Percentiles rank a stretch among this genome's conserved stretches.
Evolutionary conservation across 2,329 filamentous ascomycete genomes (phyloP).

Genomic region (Fusarium tanahbumbuense): DNA sequence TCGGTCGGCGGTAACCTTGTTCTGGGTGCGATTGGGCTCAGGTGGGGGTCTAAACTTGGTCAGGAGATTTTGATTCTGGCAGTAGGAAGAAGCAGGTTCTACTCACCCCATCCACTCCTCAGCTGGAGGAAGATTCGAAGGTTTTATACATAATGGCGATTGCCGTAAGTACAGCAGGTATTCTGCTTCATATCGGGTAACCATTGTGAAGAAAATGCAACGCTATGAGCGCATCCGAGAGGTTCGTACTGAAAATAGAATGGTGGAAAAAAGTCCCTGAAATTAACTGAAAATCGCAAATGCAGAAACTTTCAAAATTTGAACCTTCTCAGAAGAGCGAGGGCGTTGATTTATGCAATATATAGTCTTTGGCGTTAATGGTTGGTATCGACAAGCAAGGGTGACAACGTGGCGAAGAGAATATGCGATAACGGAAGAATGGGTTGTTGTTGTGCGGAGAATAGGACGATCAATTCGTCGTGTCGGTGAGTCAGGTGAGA

Average conservation of each 20-base stretch:
- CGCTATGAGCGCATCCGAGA: constrained; percentile 54
- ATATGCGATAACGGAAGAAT: constrained; percentile 29
- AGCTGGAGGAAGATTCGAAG: constrained; percentile 79
- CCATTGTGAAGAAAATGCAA: constrained; percentile 56
- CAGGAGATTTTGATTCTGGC: constrained; percentile 35
- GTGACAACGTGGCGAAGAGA: constrained; percentile 32
- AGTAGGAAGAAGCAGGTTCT: constrained; percentile 5
- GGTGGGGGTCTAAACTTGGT: constrained; percentile 55
- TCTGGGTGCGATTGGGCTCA: constrained; percentile 60
- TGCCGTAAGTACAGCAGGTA: constrained; percentile 79
- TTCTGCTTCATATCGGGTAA: constrained; percentile 78
- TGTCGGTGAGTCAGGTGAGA: constrained; percentile 16
- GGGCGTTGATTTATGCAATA: neutral
- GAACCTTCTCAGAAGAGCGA: neutral
- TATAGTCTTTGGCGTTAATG: neutral
- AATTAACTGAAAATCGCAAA: neutral
- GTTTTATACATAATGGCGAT: constrained; percentile 86
- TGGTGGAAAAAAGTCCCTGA: neutral
- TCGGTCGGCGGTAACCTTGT: constrained; percentile 58
- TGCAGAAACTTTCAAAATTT: neutral
- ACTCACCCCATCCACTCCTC: constrained; percentile 97
- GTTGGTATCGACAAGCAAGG: constrained; percentile 13
- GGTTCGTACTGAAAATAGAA: constrained; percentile 36
- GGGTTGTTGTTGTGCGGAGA: constrained; percentile 1
- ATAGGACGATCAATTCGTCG: constrained; percentile 12